Percentiles rank a stretch among this genome's conserved stretches.
Evolutionary conservation across 768 basidiomycete species (phyloP).

Genomic region (Phlebiopsis flavidoalba): DNA sequence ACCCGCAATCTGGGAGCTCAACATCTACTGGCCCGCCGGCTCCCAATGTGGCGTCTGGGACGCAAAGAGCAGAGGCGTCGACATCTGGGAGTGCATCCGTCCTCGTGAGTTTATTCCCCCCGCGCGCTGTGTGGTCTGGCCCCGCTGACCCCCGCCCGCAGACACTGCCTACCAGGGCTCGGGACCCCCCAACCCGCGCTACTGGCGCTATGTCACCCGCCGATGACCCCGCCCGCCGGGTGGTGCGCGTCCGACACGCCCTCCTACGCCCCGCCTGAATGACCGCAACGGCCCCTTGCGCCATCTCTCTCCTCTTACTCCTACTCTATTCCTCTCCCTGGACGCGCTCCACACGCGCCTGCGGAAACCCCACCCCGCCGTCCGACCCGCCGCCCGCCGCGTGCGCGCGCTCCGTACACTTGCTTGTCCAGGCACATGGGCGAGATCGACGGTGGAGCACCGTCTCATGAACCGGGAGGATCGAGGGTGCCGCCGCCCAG

Average conservation of each 20-base stretch:
- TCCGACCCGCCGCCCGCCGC: background rate
- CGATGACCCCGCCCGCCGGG: conserved; percentile 24
- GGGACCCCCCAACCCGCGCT: conserved; percentile 36
- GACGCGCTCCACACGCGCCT: background rate
- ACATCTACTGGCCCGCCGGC: conserved; percentile 57
- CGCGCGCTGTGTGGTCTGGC: background rate
- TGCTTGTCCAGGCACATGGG: no score
- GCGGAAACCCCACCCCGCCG: background rate
- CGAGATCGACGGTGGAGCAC: no score
- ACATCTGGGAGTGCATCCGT: conserved; percentile 71
- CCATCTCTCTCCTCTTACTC: background rate
- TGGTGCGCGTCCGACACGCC: background rate
- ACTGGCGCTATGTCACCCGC: conserved; percentile 45
- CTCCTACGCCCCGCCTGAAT: background rate
- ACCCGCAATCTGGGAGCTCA: conserved; percentile 69
- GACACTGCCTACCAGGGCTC: conserved; percentile 59
- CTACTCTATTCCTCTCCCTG: background rate
- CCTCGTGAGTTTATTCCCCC: conserved; percentile 45
- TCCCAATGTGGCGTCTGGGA: conserved; percentile 78
- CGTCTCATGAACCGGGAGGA: no score
- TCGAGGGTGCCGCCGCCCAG: no score
- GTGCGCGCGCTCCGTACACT: no score
- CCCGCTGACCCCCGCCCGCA: conserved; percentile 19
- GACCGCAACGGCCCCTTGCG: background rate
- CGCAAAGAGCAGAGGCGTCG: conserved; percentile 56